Evolutionary conservation across 495 filamentous ascomycete species (phyloP).

Genomic region (Amniculicola lignicola): DNA sequence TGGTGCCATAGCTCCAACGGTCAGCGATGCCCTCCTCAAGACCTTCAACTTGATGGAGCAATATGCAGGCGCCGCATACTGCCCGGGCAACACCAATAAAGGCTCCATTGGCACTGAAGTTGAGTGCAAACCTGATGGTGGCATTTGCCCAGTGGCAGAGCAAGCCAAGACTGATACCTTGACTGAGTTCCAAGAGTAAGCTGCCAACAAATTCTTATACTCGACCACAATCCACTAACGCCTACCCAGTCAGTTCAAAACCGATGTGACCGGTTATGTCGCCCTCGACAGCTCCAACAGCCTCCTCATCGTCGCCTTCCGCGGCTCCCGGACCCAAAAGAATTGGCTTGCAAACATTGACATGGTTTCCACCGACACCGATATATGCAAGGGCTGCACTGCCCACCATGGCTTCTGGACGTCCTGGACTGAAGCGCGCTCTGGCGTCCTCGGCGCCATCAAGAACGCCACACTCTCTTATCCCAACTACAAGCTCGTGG

Average conservation of each 20-base stretch:
- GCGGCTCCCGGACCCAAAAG: conserved; percentile 58
- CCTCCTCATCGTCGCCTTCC: conserved; percentile 65
- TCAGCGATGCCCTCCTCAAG: conserved; percentile 13
- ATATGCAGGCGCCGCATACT: conserved; percentile 69
- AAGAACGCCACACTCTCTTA: conserved; percentile 41
- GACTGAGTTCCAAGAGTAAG: conserved; percentile 58
- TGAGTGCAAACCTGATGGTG: conserved; percentile 53
- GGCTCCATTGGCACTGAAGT: conserved; percentile 49
- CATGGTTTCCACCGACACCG: conserved; percentile 40
- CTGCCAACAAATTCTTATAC: no score
- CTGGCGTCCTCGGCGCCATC: conserved; percentile 45
- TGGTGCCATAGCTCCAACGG: conserved; percentile 4
- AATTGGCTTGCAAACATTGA: conserved; percentile 68
- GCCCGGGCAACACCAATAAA: conserved; percentile 53
- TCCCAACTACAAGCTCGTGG: conserved; percentile 53
- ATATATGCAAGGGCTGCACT: conserved; percentile 52
- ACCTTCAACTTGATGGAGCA: conserved; percentile 30
- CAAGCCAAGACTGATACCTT: conserved; percentile 53
- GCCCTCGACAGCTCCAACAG: conserved; percentile 61
- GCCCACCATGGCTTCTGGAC: conserved; percentile 57
- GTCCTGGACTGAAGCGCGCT: conserved; percentile 51
- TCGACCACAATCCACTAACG: no score
- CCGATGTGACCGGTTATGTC: conserved; percentile 67
- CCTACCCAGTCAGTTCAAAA: conserved; percentile 51
- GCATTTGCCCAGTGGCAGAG: conserved; percentile 59